Base-by-base conservation (phyloP, 257 asterid species). In the Nicotiana tabacum region DNA sequence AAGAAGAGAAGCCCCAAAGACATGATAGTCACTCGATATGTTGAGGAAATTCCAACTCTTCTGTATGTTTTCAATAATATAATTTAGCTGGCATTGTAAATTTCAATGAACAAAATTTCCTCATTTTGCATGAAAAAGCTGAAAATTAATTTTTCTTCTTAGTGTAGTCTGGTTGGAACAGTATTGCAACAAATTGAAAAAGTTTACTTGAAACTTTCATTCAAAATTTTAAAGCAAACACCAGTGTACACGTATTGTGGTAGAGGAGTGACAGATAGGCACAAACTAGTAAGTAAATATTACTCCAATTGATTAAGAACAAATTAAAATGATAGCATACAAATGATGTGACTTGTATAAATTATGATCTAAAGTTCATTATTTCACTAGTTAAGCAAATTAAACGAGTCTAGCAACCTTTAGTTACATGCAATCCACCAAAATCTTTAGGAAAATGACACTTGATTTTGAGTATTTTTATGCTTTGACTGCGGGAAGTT, bases 361-460 rank as follows among this genome's bases (percentile, higher is more conserved):
- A 51, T 51, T 51, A 51, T 51, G 4, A 51, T 13, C 10, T 51
- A 13, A 1, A 10, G 35, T 30, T 30, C 21, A 65, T 30, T 30
- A 32, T 30, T 16, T 66, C 13, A 32, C 11, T 66, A 15, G 12
- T 17, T 33, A 67, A 67, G 24, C 48, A 6, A 6, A 17, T 3
- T 16, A 67, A 67, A 16, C 8, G 76, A 33, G 29, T 33, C 53
- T 67, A 67, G 27, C 76, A 33, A 13, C 13, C 27, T 48, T 46
- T 24, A 74, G 15, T 21, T 24, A 74, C 37, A 13, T 74, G 4
- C 79, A 74, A 5, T 21, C 46, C n/a, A 77, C 16, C 43, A 67
- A 83, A 33, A 67, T 78, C 86, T 83, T 15, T 0, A 4, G 10
- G 86, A 78, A 78, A 78, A 67, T 78, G 83, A 78, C 81, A 35